phyloP scores from a whole-genome alignment of 345 rosid genomes.

The Eutrema heterophyllum region DNA sequence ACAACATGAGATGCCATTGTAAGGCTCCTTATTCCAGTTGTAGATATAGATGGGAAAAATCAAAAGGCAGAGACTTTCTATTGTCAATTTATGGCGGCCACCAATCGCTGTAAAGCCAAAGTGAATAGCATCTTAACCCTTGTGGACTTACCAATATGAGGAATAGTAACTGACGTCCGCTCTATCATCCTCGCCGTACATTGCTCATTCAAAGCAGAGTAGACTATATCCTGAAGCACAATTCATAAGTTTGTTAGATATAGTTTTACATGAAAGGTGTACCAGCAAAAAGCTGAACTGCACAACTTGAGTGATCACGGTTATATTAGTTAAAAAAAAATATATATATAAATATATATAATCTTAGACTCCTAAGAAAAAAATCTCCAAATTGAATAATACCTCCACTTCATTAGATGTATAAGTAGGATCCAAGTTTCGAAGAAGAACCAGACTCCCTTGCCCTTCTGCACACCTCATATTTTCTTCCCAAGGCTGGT shows the following conservation, averaged over 20 bases:
- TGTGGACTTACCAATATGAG: constrained; percentile 47
- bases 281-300: background rate
- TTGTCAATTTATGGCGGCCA: background rate
- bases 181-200: constrained; percentile 60
- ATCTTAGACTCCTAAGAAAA: background rate
- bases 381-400: constrained; percentile 2
- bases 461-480: constrained; percentile 38
- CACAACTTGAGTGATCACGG: background rate
- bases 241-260: background rate
- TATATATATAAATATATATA: background rate
- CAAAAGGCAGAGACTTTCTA: background rate
- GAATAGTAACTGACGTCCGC: constrained; percentile 40
- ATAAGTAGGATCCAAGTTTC: constrained; percentile 60
- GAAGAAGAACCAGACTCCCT: constrained; percentile 59
- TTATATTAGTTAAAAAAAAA: background rate
- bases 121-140: background rate
- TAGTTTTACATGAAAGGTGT: background rate
- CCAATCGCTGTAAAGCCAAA: background rate
- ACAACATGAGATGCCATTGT: constrained; percentile 1
- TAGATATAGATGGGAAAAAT: background rate
- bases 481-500: constrained; percentile 63
- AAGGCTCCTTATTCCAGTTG: background rate
- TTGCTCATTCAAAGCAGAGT: constrained; percentile 47
- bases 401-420: constrained; percentile 69
- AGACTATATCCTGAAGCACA: constrained; percentile 47